Conservation (phyloP, 805 yeast species). For the Nakazawaea anatomiae region DNA sequence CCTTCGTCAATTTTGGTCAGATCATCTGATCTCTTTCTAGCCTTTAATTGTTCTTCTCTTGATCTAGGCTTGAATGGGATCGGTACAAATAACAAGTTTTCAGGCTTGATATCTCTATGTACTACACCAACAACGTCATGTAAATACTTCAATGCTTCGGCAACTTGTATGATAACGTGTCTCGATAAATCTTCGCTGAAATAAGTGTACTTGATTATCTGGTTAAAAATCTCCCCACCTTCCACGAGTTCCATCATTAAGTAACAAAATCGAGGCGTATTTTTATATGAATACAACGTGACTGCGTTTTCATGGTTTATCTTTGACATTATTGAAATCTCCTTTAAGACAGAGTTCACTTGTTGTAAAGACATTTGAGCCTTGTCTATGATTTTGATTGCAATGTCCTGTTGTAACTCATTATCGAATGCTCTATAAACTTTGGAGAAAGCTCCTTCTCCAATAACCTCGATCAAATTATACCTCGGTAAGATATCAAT, state of each 20-base stretch:
- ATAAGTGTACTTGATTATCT: constrained; percentile 62
- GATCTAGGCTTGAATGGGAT: constrained; percentile 46
- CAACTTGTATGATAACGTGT: constrained; percentile 59
- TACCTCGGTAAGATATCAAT: constrained; percentile 21
- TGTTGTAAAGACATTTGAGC: constrained; percentile 58
- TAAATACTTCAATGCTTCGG: constrained; percentile 58
- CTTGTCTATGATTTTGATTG: constrained; percentile 61
- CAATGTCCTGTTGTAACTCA: constrained; percentile 35
- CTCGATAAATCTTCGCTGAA: constrained; percentile 59
- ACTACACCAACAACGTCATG: constrained; percentile 74
- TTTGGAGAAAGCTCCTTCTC: constrained; percentile 57
- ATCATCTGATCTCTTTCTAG: constrained; percentile 49
- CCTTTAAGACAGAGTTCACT: constrained; percentile 68
- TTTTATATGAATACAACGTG: constrained; percentile 58
- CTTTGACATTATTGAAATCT: constrained; percentile 69
- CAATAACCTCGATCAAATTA: constrained; percentile 39
- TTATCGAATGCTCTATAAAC: constrained; percentile 44
- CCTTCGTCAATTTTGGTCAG: constrained; percentile 60
- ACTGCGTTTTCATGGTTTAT: constrained; percentile 62
- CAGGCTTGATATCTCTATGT: constrained; percentile 82
- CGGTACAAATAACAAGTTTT: constrained; percentile 62
- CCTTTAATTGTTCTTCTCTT: constrained; percentile 34
- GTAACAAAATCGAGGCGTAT: constrained; percentile 54
- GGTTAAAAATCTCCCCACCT: constrained; percentile 74
- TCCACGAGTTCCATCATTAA: constrained; percentile 66